Evolutionary conservation across 352 stramenopile species (phyloP).

Genomic region (Pythium angustatum): DNA sequence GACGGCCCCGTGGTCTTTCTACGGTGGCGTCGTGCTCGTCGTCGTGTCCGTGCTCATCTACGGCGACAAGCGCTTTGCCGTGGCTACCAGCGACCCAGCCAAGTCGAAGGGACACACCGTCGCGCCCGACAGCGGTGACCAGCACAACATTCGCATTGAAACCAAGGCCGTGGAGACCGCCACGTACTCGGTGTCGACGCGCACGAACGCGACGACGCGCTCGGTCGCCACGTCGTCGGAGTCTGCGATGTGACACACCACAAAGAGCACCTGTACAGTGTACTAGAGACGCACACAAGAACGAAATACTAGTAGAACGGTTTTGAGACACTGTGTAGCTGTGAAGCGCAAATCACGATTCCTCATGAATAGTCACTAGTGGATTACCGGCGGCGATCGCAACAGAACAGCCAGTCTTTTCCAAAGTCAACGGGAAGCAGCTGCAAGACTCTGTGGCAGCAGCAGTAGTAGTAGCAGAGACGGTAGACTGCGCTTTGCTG

Average conservation of each 20-base stretch:
- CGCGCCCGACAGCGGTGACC: slow-evolving; percentile 23
- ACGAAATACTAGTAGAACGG: too few species aligned
- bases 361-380: too few species aligned
- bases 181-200: slow-evolving; percentile 25
- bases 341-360: too few species aligned
- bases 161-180: slow-evolving; percentile 37
- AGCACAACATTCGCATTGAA: slow-evolving; percentile 63
- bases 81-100: slow-evolving; percentile 30
- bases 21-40: slow-evolving; percentile 75
- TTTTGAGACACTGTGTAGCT: too few species aligned
- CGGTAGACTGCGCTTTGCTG: too few species aligned
- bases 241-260: slow-evolving; percentile 36
- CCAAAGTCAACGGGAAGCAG: too few species aligned
- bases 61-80: slow-evolving; percentile 74
- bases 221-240: slow-evolving; percentile 45
- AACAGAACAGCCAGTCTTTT: too few species aligned
- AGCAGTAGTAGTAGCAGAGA: too few species aligned
- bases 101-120: slow-evolving; percentile 34
- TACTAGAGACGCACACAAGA: too few species aligned
- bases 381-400: too few species aligned
- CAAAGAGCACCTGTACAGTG: too few species aligned
- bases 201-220: slow-evolving; percentile 47
- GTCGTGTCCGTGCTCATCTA: slow-evolving; percentile 87
- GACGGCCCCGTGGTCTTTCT: slow-evolving; percentile 69
- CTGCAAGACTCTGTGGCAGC: too few species aligned